A percentile compares a stretch with the other conserved stretches of the same genome.
Conservation (phyloP, 2,329 filamentous ascomycete species). For the Hymenoscyphus albidus region DNA sequence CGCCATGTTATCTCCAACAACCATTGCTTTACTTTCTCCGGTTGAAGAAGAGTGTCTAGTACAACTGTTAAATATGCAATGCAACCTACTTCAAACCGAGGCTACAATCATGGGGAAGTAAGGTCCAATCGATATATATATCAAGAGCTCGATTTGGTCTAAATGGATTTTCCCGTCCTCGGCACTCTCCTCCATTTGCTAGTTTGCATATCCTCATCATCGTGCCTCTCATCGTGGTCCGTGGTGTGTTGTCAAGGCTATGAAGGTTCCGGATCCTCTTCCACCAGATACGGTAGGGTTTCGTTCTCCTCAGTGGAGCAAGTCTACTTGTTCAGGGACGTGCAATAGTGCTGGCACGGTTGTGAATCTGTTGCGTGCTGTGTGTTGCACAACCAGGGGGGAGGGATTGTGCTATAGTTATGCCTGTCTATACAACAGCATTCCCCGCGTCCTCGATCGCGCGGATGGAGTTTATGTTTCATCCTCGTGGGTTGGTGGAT, state of each 20-base stretch:
- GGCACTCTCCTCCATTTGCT: background rate
- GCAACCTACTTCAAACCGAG: slow-evolving; percentile 1
- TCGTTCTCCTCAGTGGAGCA: background rate
- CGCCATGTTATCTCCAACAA: background rate
- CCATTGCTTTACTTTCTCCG: background rate
- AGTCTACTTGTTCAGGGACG: background rate
- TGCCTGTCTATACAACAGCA: background rate
- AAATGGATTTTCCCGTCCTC: slow-evolving; percentile 1
- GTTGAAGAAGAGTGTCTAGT: background rate
- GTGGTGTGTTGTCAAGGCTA: background rate
- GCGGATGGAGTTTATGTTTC: background rate
- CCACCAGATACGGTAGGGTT: background rate
- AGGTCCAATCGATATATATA: background rate
- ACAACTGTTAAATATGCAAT: slow-evolving; percentile 4
- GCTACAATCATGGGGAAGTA: background rate
- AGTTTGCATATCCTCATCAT: background rate
- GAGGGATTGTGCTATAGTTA: background rate
- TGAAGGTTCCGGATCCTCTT: background rate
- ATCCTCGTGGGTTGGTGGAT: background rate
- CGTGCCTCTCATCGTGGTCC: background rate
- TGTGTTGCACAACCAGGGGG: background rate
- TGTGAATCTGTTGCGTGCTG: background rate
- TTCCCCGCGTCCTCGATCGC: background rate
- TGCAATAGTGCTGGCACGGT: background rate
- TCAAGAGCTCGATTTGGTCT: background rate